Evolutionary conservation across 371 early-diverging fungal species (phyloP), one percentile per base, ranked within the genome.

Genomic region (Funneliformis caledonium): DNA sequence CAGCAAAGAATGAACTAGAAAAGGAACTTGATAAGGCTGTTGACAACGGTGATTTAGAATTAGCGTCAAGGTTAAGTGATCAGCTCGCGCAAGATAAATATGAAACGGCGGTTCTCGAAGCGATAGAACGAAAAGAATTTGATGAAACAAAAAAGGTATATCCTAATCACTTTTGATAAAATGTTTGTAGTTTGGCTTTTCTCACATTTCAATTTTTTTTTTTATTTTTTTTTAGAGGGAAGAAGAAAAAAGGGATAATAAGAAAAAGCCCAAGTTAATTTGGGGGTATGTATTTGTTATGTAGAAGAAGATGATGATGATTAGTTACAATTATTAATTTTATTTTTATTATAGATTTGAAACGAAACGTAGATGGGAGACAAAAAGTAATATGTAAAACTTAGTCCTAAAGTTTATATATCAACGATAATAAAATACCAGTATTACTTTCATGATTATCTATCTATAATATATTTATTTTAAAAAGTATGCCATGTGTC

Each of bases 331-430:
- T 67, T 16, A 47, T 42, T 47, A n/a, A 65, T 67, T 37, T 9
- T 50, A 6, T 70, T 52, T 59, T 70, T 5, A 67, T 33, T 52
- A 56, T 67, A 79, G 80, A 45, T 79, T 79, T 56, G 80, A 79
- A 47, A 59, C 80, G 37, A 79, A 79, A 31, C 80, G 60, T 19
- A 50, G 80, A 42, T 79, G 80, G 80, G 80, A 79, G 45, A 79
- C 80, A 22, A 79, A 79, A 37, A 79, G 80, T 31, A 79, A 79
- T 48, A 79, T 79, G 80, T 79, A 79, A 50, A 69, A 69, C 16
- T 37, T 37, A 37, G 0, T 37, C 37, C 26, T 26, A 37, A 37
- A 37, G 37, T 3, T 37, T 37, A 37, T 37, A 37, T 37, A 37
- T 37, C 3, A 37, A 2, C 37, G 37, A 37, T 37, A 37, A 37